A percentile compares a stretch with the other conserved stretches of the same genome.
Conservation (phyloP, 2,329 filamentous ascomycete species). For the Tolypocladium nubicola region DNA sequence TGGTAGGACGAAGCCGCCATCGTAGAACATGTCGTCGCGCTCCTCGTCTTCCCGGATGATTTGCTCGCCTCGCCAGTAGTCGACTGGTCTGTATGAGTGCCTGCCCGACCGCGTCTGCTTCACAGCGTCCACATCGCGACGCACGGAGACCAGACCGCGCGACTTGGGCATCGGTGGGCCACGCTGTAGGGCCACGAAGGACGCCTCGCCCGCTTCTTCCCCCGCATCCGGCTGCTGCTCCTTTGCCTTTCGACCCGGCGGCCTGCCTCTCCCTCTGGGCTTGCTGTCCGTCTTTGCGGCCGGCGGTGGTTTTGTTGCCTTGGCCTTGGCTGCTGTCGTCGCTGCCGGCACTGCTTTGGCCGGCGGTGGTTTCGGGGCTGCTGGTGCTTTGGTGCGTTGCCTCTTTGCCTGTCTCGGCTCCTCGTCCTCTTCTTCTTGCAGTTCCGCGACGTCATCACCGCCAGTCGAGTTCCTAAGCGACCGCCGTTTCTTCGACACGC, state of each 20-base stretch:
- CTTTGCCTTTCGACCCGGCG: slow-evolving; percentile 20
- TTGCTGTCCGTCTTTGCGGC: slow-evolving; percentile 5
- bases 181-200: slow-evolving; percentile 36
- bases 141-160: slow-evolving; percentile 42
- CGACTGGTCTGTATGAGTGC: slow-evolving; percentile 65
- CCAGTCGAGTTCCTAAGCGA: slow-evolving; percentile 2
- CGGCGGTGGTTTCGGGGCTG: slow-evolving; percentile 12
- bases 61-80: slow-evolving; percentile 80
- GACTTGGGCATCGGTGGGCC: slow-evolving; percentile 45
- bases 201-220: slow-evolving; percentile 31
- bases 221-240: slow-evolving; percentile 25
- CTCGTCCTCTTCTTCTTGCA: slow-evolving; percentile 14
- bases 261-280: slow-evolving; percentile 11
- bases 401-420: slow-evolving; percentile 13
- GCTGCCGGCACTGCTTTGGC: slow-evolving; percentile 13
- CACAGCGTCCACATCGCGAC: slow-evolving; percentile 37
- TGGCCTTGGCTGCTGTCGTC: slow-evolving; percentile 1
- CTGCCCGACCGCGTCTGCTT: slow-evolving; percentile 65
- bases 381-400: slow-evolving; percentile 12
- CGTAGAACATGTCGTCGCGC: slow-evolving; percentile 31
- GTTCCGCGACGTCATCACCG: slow-evolving; percentile 2
- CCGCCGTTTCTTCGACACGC: slow-evolving; percentile 5
- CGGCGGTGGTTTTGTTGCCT: neutral
- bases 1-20: slow-evolving; percentile 46
- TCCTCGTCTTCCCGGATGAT: slow-evolving; percentile 59